phyloP scores from a whole-genome alignment of 768 basidiomycete species.

The Xerocomellus dryophilus region DNA sequence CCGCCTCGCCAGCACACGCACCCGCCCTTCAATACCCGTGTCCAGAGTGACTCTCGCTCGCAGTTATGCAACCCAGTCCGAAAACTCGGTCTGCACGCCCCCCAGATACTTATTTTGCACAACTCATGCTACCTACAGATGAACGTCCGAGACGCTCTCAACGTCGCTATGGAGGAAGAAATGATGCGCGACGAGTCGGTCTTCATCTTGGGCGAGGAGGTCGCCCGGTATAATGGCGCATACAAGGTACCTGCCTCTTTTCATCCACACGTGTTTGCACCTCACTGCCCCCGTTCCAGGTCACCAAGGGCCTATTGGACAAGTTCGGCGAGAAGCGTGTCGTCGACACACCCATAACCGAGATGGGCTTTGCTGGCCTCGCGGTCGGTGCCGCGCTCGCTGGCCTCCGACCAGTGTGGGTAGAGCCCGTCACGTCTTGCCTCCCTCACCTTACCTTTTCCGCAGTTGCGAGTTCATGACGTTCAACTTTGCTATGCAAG shows the following conservation, averaged over 20 bases:
- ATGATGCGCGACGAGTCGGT: conserved; percentile 95
- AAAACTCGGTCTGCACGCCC: conserved; percentile 43
- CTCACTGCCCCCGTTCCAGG: conserved; percentile 43
- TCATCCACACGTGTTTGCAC: background rate
- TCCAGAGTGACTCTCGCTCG: conserved; percentile 48
- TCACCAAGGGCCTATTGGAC: conserved; percentile 97
- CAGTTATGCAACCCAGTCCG: conserved; percentile 61
- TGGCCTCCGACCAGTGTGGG: conserved; percentile 90
- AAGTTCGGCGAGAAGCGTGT: conserved; percentile 99
- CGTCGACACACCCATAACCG: conserved; percentile 94
- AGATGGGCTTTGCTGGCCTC: conserved; percentile 98
- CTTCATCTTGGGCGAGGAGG: conserved; percentile 96
- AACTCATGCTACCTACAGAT: conserved; percentile 49
- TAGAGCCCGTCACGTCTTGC: conserved; percentile 1
- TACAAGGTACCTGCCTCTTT: conserved; percentile 64
- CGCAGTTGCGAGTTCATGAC: conserved; percentile 98
- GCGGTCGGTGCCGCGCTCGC: conserved; percentile 93
- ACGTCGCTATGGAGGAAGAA: conserved; percentile 98
- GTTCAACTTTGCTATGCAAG: conserved; percentile 99
- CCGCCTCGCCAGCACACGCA: conserved; percentile 49
- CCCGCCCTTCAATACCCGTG: conserved; percentile 40
- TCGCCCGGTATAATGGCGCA: conserved; percentile 96
- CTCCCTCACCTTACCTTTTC: conserved; percentile 7
- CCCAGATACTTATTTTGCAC: conserved; percentile 15
- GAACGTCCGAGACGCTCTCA: conserved; percentile 98